Base-by-base conservation (phyloP, 78 protist species). In the Dictyostelium brefeldianum region DNA sequence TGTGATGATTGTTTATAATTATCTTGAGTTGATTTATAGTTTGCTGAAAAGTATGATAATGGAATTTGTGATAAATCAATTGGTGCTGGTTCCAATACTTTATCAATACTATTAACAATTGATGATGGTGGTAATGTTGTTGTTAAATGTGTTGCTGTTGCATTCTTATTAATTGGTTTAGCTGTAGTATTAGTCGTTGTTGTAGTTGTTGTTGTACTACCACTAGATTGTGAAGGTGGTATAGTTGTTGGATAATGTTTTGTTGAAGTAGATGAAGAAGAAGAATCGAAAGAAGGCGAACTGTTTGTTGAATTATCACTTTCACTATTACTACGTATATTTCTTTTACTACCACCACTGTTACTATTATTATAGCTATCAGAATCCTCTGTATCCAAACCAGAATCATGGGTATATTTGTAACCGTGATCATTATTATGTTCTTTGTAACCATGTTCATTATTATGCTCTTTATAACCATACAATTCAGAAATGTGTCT, bases 11-110 rank as follows among this genome's bases (percentile, higher is more conserved):
- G 10, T 17, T 25, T 31, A 29, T 67, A 67, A 5, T 73, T 73
- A 25, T 62, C 22, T 57, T 41, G 73, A 15, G 29, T n/a, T 29
- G 73, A 17, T 54, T 43, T 50, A 54, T 78, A 78, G n/a, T 78
- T 78, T 6, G 41, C 46, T n/a, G 65, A 64, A 18, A 87, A 62
- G 51, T 87, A 87, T 11, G 84, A 77, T 31, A 77, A 84, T 59
- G 93, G 93, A 6, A 87, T 64, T 64, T 87, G 93, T 46, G 74
- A 75, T 57, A 54, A 31, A 50, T 87, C 93, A 62, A 81, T 41
- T 73, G 74, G 75, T 47, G 64, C 22, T 82, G 54, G 27, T 48
- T 65, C 56, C 14, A 51, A n/a, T 22, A 36, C 47, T 15, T 48
- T 62, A 46, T 74, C 43, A 22, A 31, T 46, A 15, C 47, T 17